Base-by-base conservation (phyloP, 495 filamentous ascomycete species). In the Penicillium antarcticum region DNA sequence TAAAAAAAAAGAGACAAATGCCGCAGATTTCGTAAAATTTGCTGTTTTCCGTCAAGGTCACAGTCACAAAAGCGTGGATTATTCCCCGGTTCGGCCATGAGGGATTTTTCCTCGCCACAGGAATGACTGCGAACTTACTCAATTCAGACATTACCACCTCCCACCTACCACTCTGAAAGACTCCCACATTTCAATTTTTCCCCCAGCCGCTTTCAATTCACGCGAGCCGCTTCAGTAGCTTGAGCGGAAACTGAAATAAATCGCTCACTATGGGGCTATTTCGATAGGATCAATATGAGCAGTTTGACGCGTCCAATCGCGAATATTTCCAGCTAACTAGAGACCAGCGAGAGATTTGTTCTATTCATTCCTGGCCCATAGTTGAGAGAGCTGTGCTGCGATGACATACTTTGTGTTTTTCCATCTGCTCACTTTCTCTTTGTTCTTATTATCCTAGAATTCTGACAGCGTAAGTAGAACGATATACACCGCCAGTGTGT, bases 101-200 rank as follows among this genome's bases (percentile, higher is more conserved):
- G 61, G 42, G 62, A 65, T 65, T 65, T 62, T 55, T 65, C 45
- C 34, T 56, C 42, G 26, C 58, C 62, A 65, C 52, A 46, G 45
- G 41, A 39, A 16, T 45, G 11, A 32, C n/a, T 0, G 24, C 45
- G 43, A 43, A 48, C n/a, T 46, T 41, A 16, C 38, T 52, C 39
- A 39, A 43, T 37, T 18, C 38, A 38, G 55, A 53, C 39, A 21
- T 32, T 29, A 29, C 7, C 26, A 29, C 0, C 26, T 29, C 26
- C 8, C 26, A 29, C 9, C 26, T 29, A 42, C 45, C 14, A 51
- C 47, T 41, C 37, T 38, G 31, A 17, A 42, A 49, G 45, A 33
- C 47, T 32, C 53, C 53, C 29, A 12, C 31, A 46, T 38, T 45
- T 42, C 32, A 50, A 32, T 18, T 38, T 49, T n/a, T 35, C 5